A percentile compares a stretch with the other conserved stretches of the same genome.
These are phyloP conservation scores for Phaeomoniella chlamydospora DNA, from an alignment of 2,329 filamentous ascomycete genomes.

Conservation along the genomic window DNA sequence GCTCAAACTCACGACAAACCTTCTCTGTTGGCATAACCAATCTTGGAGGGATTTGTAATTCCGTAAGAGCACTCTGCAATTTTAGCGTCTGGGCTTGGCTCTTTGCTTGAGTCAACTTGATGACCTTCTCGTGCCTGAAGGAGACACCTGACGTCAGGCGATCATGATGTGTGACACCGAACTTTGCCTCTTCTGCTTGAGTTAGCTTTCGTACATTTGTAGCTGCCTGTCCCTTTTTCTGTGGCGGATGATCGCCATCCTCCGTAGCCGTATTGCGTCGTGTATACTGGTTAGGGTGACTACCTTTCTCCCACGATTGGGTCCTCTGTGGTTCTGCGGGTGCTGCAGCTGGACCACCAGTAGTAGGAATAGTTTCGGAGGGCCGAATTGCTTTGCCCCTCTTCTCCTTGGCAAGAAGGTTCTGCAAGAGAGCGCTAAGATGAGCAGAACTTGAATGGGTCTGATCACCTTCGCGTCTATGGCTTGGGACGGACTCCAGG, in stretches of 20 bases:
- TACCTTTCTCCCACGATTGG: constrained; percentile 15
- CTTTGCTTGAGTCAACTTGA: constrained; percentile 34
- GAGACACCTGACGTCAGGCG: constrained; percentile 73
- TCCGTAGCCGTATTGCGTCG: constrained; percentile 12
- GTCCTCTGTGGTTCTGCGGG: constrained; percentile 36
- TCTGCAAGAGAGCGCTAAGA: constrained; percentile 66
- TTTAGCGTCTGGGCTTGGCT: constrained; percentile 35
- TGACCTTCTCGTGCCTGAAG: constrained; percentile 56
- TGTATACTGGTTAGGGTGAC: constrained; percentile 14
- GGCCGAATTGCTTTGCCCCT: constrained; percentile 71
- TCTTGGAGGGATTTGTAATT: constrained; percentile 29
- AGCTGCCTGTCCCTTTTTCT: constrained; percentile 20
- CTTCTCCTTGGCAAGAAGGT: constrained; percentile 70
- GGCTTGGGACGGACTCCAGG: constrained; percentile 61
- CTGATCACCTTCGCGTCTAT: constrained; percentile 14
- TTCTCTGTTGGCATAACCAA: constrained; percentile 35
- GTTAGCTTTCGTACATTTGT: constrained; percentile 55
- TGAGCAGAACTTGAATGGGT: constrained; percentile 52
- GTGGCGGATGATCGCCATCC: constrained; percentile 14
- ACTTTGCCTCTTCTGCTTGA: constrained; percentile 60
- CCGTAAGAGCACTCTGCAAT: constrained; percentile 29
- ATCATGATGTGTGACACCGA: constrained; percentile 75
- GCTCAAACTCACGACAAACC: constrained; percentile 34
- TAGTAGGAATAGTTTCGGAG: constrained; percentile 43
- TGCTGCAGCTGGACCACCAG: constrained; percentile 31